phyloP scores from a whole-genome alignment of 108 stramenopile species.

The Aurantiochytrium sp. region DNA sequence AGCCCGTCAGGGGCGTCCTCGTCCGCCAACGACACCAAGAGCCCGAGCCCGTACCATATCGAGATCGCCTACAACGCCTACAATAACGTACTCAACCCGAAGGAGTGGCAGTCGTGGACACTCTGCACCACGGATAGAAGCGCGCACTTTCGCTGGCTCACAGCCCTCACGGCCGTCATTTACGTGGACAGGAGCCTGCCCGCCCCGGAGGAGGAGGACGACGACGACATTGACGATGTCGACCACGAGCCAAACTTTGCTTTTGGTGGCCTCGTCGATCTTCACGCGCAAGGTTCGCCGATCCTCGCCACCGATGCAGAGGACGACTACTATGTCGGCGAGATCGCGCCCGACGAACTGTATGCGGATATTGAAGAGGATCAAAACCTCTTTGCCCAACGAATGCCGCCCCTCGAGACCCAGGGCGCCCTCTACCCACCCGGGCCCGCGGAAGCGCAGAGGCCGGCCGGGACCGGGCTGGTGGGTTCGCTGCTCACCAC shows the following conservation, averaged over 20 bases:
- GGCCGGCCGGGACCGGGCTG: background rate
- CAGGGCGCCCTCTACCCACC: no score
- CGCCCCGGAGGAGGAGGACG: background rate
- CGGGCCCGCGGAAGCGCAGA: no score
- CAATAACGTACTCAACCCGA: conserved; percentile 23
- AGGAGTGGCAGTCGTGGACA: conserved; percentile 26
- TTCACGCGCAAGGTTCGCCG: no score
- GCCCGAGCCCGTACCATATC: background rate
- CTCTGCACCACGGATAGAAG: background rate
- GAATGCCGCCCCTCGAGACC: no score
- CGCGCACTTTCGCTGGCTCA: background rate
- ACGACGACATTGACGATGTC: background rate
- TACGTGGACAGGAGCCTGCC: background rate
- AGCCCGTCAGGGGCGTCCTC: background rate
- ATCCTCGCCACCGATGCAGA: no score
- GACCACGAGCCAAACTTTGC: background rate
- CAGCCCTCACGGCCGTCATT: background rate
- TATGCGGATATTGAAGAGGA: no score
- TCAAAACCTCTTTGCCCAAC: no score
- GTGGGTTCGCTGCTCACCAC: background rate
- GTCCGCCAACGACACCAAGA: background rate
- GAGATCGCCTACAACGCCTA: conserved; percentile 2
- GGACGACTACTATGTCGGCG: no score
- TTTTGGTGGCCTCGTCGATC: no score
- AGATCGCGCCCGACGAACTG: no score